These are phyloP conservation scores for Rhodotorula taiwanensis DNA, from an alignment of 768 basidiomycete species.

Conservation along the genomic window DNA sequence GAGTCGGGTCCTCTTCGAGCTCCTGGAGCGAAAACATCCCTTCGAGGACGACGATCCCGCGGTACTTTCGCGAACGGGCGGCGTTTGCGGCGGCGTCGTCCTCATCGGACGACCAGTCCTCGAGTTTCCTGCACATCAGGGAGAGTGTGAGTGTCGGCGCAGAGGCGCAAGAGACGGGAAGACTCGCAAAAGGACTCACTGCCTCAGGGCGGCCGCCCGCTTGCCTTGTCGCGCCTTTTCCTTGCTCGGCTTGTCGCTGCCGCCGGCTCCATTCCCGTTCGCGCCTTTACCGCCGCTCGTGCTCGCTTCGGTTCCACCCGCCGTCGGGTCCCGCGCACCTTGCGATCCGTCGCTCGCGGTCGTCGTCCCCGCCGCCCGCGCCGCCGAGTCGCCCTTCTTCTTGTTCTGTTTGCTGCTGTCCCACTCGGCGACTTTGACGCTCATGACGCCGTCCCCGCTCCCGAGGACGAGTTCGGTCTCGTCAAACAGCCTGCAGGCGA, in stretches of 20 bases:
- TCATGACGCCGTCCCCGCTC: slow-evolving; percentile 64
- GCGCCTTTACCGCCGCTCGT: too few species aligned
- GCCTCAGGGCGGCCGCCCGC: slow-evolving; percentile 78
- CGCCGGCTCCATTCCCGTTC: slow-evolving; percentile 44
- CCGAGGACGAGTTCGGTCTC: slow-evolving; percentile 86
- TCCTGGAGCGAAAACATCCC: slow-evolving; percentile 88
- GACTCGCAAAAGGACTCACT: slow-evolving; percentile 50
- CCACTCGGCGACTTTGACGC: slow-evolving; percentile 69
- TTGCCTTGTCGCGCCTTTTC: slow-evolving; percentile 71
- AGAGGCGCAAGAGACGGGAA: too few species aligned
- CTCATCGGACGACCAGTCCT: slow-evolving; percentile 82
- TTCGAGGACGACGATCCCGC: slow-evolving; percentile 78
- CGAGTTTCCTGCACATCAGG: slow-evolving; percentile 60
- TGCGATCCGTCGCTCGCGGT: slow-evolving; percentile 43
- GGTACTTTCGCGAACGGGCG: slow-evolving; percentile 52
- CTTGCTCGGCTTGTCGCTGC: slow-evolving; percentile 52
- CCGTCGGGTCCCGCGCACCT: background rate
- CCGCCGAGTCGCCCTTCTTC: slow-evolving; percentile 12
- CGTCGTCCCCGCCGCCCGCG: slow-evolving; percentile 9
- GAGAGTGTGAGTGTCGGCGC: too few species aligned
- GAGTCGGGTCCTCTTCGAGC: slow-evolving; percentile 72
- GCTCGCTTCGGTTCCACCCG: background rate
- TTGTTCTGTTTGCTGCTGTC: slow-evolving; percentile 56
- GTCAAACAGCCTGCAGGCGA: slow-evolving; percentile 78
- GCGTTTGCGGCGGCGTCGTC: slow-evolving; percentile 47